phyloP scores from a whole-genome alignment of 805 yeast species.

The Kluyveromyces wickerhamii region DNA sequence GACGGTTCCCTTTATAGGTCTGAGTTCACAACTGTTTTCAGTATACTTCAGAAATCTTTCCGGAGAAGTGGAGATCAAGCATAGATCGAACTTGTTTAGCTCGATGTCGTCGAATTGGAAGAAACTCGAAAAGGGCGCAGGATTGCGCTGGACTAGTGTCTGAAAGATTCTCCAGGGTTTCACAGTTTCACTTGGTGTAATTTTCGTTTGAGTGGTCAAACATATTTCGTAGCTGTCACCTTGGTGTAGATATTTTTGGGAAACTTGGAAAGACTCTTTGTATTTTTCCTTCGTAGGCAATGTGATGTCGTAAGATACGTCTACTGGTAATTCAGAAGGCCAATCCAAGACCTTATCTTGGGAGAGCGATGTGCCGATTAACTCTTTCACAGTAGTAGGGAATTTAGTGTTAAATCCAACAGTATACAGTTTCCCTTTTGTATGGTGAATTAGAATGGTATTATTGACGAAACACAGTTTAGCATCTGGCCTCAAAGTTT shows the following conservation, averaged over 20 bases:
- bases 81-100: conserved; percentile 33
- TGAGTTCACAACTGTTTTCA: conserved; percentile 54
- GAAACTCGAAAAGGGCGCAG: conserved; percentile 87
- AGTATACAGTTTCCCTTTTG: conserved; percentile 38
- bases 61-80: conserved; percentile 82
- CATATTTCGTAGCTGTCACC: conserved; percentile 96
- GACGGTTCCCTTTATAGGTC: conserved; percentile 97
- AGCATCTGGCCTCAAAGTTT: conserved; percentile 54
- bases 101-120: conserved; percentile 44
- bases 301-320: conserved; percentile 25
- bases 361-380: conserved; percentile 9
- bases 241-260: conserved; percentile 58
- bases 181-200: conserved; percentile 41
- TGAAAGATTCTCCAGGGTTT: conserved; percentile 77
- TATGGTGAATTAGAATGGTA: conserved; percentile 47
- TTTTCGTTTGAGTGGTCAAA: conserved; percentile 65
- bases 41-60: conserved; percentile 87
- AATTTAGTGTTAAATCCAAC: conserved; percentile 42
- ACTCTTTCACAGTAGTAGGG: conserved; percentile 12
- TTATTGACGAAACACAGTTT: conserved; percentile 66
- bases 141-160: conserved; percentile 61
- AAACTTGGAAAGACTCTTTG: conserved; percentile 43
- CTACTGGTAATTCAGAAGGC: conserved; percentile 15
- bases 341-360: conserved; percentile 8
- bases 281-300: conserved; percentile 52